These are phyloP conservation scores for Fusarium paranaense DNA, from an alignment of 2,329 filamentous ascomycete species.

Conservation along the genomic window DNA sequence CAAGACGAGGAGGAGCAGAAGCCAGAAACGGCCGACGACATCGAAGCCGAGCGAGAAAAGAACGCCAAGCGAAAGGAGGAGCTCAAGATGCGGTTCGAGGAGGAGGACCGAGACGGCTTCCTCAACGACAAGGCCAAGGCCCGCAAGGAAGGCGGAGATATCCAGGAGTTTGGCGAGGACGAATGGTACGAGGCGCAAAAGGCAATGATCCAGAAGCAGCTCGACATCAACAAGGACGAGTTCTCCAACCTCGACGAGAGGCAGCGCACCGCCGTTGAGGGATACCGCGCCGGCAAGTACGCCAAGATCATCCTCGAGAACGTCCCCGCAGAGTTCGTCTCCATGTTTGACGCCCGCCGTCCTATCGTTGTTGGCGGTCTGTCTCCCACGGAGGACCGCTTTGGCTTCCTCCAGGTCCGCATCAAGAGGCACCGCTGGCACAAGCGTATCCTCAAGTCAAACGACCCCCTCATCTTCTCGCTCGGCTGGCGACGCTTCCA, in stretches of 20 bases:
- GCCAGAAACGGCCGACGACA: conserved; percentile 58
- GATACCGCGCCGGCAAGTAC: conserved; percentile 92
- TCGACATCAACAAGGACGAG: conserved; percentile 95
- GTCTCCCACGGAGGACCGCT: conserved; percentile 91
- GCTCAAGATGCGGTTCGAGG: conserved; percentile 92
- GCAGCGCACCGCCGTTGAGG: conserved; percentile 87
- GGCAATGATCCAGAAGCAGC: conserved; percentile 91
- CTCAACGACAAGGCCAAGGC: conserved; percentile 88
- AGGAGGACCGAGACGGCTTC: conserved; percentile 97
- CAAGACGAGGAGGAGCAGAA: conserved; percentile 60
- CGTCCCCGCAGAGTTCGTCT: conserved; percentile 90
- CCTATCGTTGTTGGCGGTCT: conserved; percentile 94
- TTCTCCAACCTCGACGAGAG: conserved; percentile 88
- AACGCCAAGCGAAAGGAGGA: conserved; percentile 96
- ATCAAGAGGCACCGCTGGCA: conserved; percentile 99
- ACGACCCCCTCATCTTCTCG: conserved; percentile 96
- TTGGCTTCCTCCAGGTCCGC: conserved; percentile 93
- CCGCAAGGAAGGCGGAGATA: conserved; percentile 73
- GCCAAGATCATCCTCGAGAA: conserved; percentile 89
- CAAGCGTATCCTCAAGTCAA: conserved; percentile 98
- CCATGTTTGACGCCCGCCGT: conserved; percentile 81
- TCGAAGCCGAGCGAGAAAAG: conserved; percentile 90
- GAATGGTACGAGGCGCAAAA: conserved; percentile 99
- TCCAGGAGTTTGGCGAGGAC: conserved; percentile 92
- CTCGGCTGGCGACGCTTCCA: conserved; percentile 97